These are phyloP conservation scores for Quercus variabilis DNA, from an alignment of 306 rosid species.

Conservation along the genomic window DNA sequence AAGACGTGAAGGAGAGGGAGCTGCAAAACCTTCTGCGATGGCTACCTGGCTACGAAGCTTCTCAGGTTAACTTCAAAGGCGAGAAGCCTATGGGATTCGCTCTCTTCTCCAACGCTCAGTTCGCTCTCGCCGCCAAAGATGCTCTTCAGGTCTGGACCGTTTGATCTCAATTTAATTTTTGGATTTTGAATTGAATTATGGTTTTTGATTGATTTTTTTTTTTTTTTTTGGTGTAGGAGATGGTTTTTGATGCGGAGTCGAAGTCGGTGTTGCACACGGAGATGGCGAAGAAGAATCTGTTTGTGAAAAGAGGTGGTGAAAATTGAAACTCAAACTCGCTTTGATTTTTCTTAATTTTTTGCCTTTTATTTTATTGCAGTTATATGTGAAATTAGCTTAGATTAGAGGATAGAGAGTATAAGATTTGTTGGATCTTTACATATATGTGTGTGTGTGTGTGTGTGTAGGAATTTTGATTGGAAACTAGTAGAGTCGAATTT, in stretches of 20 bases:
- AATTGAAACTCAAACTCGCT: not conserved
- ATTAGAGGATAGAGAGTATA: not conserved
- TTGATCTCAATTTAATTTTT: not conserved
- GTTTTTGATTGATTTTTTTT: not conserved
- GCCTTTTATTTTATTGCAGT: not conserved
- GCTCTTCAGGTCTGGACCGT: conserved; percentile 60
- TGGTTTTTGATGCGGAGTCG: conserved; percentile 85
- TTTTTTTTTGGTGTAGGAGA: conserved; percentile 33
- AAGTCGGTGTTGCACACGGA: conserved; percentile 93
- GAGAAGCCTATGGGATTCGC: conserved; percentile 99
- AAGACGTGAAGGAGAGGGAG: conserved; percentile 91
- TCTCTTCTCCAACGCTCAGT: conserved; percentile 64
- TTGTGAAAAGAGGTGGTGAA: conserved; percentile 69
- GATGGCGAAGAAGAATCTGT: conserved; percentile 98
- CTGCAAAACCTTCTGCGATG: conserved; percentile 81
- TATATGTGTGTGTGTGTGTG: too few relatives aligned
- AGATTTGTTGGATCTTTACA: not conserved
- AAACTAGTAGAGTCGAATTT: not conserved
- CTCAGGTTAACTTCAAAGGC: conserved; percentile 87
- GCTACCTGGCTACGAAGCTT: conserved; percentile 97
- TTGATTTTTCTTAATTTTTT: not conserved
- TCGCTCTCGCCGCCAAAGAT: conserved; percentile 83
- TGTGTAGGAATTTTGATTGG: not conserved
- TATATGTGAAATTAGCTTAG: not conserved
- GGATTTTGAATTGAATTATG: not conserved